phyloP scores from a whole-genome alignment of 306 rosid species.

The Astragalus membranaceus region DNA sequence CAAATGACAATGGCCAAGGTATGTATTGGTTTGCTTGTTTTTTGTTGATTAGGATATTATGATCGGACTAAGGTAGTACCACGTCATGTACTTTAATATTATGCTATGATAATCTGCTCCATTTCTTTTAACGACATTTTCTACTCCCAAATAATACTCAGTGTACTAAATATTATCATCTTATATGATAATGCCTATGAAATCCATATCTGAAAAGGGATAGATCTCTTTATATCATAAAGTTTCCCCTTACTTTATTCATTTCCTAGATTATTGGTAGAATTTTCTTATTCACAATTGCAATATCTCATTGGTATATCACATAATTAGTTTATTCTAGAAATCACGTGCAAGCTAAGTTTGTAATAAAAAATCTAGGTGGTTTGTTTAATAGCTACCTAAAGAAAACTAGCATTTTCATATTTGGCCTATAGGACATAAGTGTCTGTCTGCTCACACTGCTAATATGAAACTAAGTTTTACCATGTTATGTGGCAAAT shows the following conservation, averaged over 20 bases:
- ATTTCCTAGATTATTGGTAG: neutral
- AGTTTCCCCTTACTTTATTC: neutral
- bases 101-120: neutral
- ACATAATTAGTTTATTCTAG: neutral
- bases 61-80: neutral
- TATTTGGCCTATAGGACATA: neutral
- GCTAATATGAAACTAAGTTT: neutral
- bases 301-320: neutral
- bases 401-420: neutral
- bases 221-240: neutral
- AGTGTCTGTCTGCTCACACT: neutral
- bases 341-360: neutral
- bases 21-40: constrained; percentile 21
- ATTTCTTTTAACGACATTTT: neutral
- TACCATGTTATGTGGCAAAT: no score
- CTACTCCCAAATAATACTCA: neutral
- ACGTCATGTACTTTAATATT: neutral
- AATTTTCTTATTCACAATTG: neutral
- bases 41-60: neutral
- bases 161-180: neutral
- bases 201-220: neutral
- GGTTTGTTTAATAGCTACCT: neutral
- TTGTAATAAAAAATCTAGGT: neutral
- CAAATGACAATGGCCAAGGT: constrained; percentile 99
- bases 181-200: neutral